Evolutionary conservation across 163 green algal species (phyloP).

Genomic region (Volvox carteri): DNA sequence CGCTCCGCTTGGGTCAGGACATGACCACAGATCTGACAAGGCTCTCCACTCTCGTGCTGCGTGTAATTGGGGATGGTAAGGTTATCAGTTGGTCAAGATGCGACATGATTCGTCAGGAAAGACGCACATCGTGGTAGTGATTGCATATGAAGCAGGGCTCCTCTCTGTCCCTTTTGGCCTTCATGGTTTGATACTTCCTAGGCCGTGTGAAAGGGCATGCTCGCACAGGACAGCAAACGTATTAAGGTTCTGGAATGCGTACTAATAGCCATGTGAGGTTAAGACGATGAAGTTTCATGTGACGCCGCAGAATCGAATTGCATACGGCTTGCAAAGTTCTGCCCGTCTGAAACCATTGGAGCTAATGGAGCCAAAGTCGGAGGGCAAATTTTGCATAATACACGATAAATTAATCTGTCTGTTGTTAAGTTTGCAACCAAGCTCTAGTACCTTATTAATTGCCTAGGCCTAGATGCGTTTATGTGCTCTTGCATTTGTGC

Average conservation of each 20-base stretch:
- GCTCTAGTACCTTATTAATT: too few relatives aligned
- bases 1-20: slow-evolving; percentile 67
- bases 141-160: slow-evolving; percentile 90
- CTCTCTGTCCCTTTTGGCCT: slow-evolving; percentile 85
- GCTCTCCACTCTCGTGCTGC: slow-evolving; percentile 82
- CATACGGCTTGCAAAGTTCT: background rate
- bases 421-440: too few relatives aligned
- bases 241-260: too few relatives aligned
- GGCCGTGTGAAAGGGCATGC: background rate
- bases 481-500: background rate
- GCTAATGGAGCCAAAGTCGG: too few relatives aligned
- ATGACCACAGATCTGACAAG: slow-evolving; percentile 89
- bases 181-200: slow-evolving; percentile 55
- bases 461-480: too few relatives aligned
- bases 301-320: too few relatives aligned
- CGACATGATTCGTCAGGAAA: background rate
- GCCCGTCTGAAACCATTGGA: background rate
- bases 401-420: too few relatives aligned
- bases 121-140: slow-evolving; percentile 93
- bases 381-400: too few relatives aligned
- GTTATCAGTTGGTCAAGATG: background rate
- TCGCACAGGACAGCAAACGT: too few relatives aligned
- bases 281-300: too few relatives aligned
- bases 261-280: too few relatives aligned
- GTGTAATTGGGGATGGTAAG: background rate